phyloP scores from a whole-genome alignment of 2,329 filamentous ascomycete species.

The Colletotrichum acutatum region DNA sequence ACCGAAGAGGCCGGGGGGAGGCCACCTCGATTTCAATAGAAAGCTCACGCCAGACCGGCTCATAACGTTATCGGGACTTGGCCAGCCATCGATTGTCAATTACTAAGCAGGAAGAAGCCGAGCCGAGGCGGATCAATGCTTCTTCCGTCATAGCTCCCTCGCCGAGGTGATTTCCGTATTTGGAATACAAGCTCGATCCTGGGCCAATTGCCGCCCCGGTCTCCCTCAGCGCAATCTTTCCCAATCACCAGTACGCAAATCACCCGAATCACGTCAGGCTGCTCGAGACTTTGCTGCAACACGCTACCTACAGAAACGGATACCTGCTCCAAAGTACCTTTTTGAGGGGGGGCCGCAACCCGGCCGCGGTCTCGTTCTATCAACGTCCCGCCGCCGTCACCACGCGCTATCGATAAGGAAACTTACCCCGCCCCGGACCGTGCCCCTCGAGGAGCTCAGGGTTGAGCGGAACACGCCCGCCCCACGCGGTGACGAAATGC shows the following conservation, averaged over 20 bases:
- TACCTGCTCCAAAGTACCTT: neutral
- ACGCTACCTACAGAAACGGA: neutral
- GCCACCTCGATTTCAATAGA: neutral
- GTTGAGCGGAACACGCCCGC: neutral
- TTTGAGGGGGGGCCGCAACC: neutral
- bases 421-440: constrained; percentile 13
- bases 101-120: neutral
- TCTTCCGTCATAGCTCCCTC: constrained; percentile 11
- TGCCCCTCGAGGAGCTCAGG: neutral
- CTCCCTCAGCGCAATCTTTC: neutral
- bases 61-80: constrained; percentile 1
- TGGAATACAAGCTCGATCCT: neutral
- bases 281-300: constrained; percentile 11
- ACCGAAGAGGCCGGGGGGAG: constrained; percentile 1
- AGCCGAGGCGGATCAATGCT: constrained; percentile 13
- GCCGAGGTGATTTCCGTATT: constrained; percentile 21
- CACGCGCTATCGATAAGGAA: constrained; percentile 29
- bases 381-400: neutral
- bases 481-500: constrained; percentile 31
- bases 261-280: neutral
- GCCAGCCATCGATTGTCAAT: neutral
- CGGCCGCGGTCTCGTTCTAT: neutral
- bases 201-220: constrained; percentile 23
- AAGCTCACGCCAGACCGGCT: too few species aligned
- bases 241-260: neutral